phyloP scores from a whole-genome alignment of 2,329 filamentous ascomycete species.

The Aspergillus sp. region DNA sequence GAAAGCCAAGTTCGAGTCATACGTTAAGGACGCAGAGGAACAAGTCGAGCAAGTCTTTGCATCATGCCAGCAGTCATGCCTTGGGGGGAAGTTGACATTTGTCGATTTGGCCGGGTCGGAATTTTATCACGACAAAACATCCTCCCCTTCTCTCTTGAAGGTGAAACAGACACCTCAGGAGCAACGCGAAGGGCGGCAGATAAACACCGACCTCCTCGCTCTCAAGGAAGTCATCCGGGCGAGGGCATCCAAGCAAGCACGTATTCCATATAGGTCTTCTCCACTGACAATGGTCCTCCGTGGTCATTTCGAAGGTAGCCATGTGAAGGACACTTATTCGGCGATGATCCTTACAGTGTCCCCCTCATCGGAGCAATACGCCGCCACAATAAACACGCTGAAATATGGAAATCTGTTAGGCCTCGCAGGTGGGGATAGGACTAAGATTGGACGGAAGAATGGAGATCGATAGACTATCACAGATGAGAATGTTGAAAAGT shows the following conservation, averaged over 20 bases:
- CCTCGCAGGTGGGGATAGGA: conserved; percentile 14
- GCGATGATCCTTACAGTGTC: conserved; percentile 44
- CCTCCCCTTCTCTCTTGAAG: neutral
- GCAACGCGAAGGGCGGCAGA: conserved; percentile 42
- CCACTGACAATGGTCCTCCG: conserved; percentile 46
- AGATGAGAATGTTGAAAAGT: no score
- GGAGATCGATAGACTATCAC: no score
- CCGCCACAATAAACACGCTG: conserved; percentile 44
- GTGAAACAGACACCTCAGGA: conserved; percentile 38
- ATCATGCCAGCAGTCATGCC: conserved; percentile 22
- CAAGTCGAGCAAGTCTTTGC: conserved; percentile 24
- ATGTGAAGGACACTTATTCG: conserved; percentile 24
- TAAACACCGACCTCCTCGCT: conserved; percentile 47
- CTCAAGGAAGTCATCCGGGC: conserved; percentile 50
- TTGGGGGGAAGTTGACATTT: conserved; percentile 46
- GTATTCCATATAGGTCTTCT: conserved; percentile 45
- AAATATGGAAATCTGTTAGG: conserved; percentile 46
- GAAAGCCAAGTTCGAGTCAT: conserved; percentile 36
- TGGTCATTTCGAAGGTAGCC: conserved; percentile 32
- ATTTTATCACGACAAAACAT: conserved; percentile 35
- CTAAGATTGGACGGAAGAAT: no score
- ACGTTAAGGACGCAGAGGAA: conserved; percentile 36
- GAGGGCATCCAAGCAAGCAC: conserved; percentile 28
- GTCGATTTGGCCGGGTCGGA: conserved; percentile 49
- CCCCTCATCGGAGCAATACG: conserved; percentile 34